These are phyloP conservation scores for Yamadazyma nakazawae DNA, from an alignment of 805 yeast genomes.

Conservation along the genomic window DNA sequence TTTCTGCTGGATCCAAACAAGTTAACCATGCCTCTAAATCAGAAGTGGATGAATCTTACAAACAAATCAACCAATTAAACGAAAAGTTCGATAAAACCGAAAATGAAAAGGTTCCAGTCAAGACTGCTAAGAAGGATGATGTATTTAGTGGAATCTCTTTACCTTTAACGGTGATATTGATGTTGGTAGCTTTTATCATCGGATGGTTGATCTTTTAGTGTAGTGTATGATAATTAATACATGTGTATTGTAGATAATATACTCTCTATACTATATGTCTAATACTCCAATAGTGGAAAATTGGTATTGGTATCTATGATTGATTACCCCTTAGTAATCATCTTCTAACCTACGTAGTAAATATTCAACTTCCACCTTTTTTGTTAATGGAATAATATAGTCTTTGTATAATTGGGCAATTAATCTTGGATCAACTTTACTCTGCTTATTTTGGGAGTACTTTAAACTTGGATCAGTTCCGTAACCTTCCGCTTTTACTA, in stretches of 20 bases:
- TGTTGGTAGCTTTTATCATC: constrained; percentile 51
- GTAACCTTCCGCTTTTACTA: constrained; percentile 78
- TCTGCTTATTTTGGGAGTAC: constrained; percentile 61
- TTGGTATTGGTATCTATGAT: too few relatives aligned
- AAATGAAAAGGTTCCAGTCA: constrained; percentile 14
- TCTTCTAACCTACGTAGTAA: constrained; percentile 78
- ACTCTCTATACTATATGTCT: not conserved
- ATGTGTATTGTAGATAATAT: not conserved
- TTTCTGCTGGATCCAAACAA: constrained; percentile 9
- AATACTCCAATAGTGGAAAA: too few relatives aligned
- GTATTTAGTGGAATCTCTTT: constrained; percentile 50
- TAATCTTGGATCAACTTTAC: constrained; percentile 77
- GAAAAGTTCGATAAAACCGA: constrained; percentile 45
- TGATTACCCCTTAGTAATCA: constrained; percentile 15
- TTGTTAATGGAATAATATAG: constrained; percentile 89
- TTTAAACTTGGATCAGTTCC: constrained; percentile 84
- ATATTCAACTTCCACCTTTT: constrained; percentile 92
- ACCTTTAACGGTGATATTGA: constrained; percentile 49
- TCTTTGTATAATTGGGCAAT: constrained; percentile 83
- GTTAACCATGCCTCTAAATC: constrained; percentile 10
- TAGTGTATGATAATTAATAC: not conserved
- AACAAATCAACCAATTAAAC: constrained; percentile 41
- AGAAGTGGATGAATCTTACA: constrained; percentile 34
- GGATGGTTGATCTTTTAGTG: constrained; percentile 69
- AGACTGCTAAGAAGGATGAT: constrained; percentile 13